Evolutionary conservation across 2,329 filamentous ascomycete genomes (phyloP), one percentile per base, ranked within the genome.

Genomic region (Aspergillus ruber): DNA sequence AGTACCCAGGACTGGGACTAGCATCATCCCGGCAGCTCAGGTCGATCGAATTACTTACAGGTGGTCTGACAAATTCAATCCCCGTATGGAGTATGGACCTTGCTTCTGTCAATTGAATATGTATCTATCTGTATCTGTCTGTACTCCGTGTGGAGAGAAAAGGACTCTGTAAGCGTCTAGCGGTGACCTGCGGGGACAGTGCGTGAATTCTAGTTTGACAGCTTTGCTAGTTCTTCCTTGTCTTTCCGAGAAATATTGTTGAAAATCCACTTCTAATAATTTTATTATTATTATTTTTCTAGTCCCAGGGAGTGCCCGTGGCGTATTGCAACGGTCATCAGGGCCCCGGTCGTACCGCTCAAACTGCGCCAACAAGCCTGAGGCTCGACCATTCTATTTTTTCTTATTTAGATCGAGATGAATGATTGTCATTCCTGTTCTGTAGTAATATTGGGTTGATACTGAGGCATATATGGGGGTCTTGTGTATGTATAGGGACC

Each of bases 11-110:
- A 17, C n/a, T 36, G n/a, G 33, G 33, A 36, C 55, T 48, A 58
- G 54, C 53, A 56, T 57, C 51, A 57, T 56, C 51, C 51, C 50
- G 50, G 53, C 43, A 48, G 48, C 42, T 46, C 49, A 52, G 45
- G 53, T 52, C 55, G 55, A 56, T 57, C 54, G 43, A 54, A 56
- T 56, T 52, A 56, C 55, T 57, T 56, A 56, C 55, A 57, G 55
- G 33, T 18, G 33, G 17, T 36, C 33, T 36, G 33, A 36, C 33
- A 36, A 36, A 36, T 36, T 29, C 25, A 29, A 29, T 12, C 25
- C 25, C 9, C 12, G 25, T 29, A 29, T 36, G 33, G 33, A 17
- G 25, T 29, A 29, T 36, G 33, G 33, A 17, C 33, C 33, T 36
- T 36, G 33, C n/a, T 36, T 29, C 25, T 29, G 25, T 36, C 33